Base-by-base conservation (phyloP, 2,329 filamentous ascomycete species). In the Ilyonectria robusta region DNA sequence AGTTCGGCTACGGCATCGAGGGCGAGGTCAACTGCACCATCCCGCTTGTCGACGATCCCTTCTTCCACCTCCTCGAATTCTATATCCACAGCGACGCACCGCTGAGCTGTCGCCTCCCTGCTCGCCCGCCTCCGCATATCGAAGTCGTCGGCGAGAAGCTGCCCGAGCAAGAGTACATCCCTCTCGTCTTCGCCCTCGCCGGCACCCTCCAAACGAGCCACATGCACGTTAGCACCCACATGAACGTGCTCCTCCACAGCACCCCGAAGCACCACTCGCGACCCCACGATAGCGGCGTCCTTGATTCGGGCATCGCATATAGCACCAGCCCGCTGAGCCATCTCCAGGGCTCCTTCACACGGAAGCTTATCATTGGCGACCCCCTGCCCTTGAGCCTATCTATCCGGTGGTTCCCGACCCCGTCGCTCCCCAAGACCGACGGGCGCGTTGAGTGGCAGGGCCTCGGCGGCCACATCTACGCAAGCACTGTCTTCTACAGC, bases 41-140 rank as follows among this genome's bases (percentile, higher is more conserved):
- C 75, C 85, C 92, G 77, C 88, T 93, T 82, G 86, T 95, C 75
- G 87, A 88, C 75, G 93, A 95, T 79, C 88, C 92, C 46, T 92
- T 95, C 86, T 96, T 94, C 86, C 93, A 96, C 82, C 88, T 95
- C 58, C 91, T 95, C 84, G 93, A 98, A 84, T 98, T 98, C 87
- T 98, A 98, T 87, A 92, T 98, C 80, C 96, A 98, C 86, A 94
- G 93, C 84, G 96, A 99, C 82, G 95, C 94, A 19, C 96, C 96
- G 10, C 87, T 98, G 56, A 91, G 94, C 61, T 99, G 96, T 82
- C 95, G 96, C 59, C 89, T 98, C 15, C 94, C 95, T 31, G 89
- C 94, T 0, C 91, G 92, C 8, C 95, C 95, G 0, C 78, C 86
- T 13, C 81, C 84, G 8, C 84, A 88, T 70, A 80, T 89, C 70